Evolutionary conservation across 140 eudicot species (phyloP).

Genomic region (Oenanthe javanica): DNA sequence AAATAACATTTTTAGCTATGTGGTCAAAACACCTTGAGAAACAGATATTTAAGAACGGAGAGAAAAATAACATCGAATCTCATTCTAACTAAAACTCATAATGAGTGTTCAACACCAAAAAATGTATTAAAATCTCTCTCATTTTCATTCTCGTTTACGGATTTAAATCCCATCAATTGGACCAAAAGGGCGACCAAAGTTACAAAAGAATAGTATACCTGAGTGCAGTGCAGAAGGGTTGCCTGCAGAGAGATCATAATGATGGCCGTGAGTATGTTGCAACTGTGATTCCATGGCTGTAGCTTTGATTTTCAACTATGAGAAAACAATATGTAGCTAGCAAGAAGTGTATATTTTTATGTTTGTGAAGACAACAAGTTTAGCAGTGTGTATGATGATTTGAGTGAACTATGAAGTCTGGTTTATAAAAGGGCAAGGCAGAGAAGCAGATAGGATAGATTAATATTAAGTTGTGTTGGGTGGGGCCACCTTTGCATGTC

Average conservation of each 20-base stretch:
- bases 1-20: too few relatives aligned
- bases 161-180: too few relatives aligned
- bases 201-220: background rate
- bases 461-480: background rate
- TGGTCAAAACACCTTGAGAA: too few relatives aligned
- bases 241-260: background rate
- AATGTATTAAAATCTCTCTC: too few relatives aligned
- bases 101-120: too few relatives aligned
- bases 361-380: too few relatives aligned
- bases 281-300: constrained; percentile 8
- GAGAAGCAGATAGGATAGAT: background rate
- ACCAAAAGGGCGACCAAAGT: too few relatives aligned
- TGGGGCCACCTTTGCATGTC: background rate
- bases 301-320: background rate
- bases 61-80: too few relatives aligned
- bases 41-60: too few relatives aligned
- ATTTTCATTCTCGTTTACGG: too few relatives aligned
- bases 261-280: constrained; percentile 3
- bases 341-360: too few relatives aligned
- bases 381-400: background rate
- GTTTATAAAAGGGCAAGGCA: background rate
- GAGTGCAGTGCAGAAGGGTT: background rate
- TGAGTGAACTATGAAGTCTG: background rate
- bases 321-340: background rate
- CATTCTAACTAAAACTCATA: too few relatives aligned